phyloP scores from a whole-genome alignment of 805 yeast species.

The Lipomyces mesembrius region DNA sequence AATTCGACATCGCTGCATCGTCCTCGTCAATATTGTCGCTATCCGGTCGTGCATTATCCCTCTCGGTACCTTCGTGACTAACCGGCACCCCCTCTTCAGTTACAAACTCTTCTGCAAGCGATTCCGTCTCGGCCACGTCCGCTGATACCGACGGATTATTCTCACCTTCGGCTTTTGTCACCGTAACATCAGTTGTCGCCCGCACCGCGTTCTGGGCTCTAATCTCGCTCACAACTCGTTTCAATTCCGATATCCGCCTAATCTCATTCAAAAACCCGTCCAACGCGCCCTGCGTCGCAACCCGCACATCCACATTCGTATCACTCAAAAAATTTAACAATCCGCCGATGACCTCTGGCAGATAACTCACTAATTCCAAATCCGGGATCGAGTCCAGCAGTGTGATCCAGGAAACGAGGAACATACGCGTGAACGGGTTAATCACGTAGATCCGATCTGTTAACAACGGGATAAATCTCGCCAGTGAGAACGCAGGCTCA shows the following conservation, averaged over 20 bases:
- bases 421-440: conserved; percentile 90
- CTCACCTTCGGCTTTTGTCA: conserved; percentile 31
- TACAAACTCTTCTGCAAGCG: conserved; percentile 23
- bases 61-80: not conserved
- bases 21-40: conserved; percentile 13
- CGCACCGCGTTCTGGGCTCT: conserved; percentile 18
- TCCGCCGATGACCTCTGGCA: conserved; percentile 89
- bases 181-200: not conserved
- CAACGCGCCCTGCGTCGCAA: conserved; percentile 78
- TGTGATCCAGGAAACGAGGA: conserved; percentile 90
- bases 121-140: conserved; percentile 40
- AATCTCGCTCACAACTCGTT: conserved; percentile 43
- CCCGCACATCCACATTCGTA: conserved; percentile 82
- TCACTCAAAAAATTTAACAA: conserved; percentile 78
- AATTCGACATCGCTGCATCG: not conserved
- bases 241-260: conserved; percentile 72
- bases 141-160: conserved; percentile 36
- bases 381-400: conserved; percentile 93
- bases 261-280: conserved; percentile 80
- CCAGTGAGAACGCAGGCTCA: conserved; percentile 79
- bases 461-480: conserved; percentile 87
- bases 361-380: conserved; percentile 78
- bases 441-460: conserved; percentile 89
- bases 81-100: conserved; percentile 7
- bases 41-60: not conserved